Base-by-base conservation (phyloP, 2,329 filamentous ascomycete genomes). In the Pseudohalonectria lignicola region DNA sequence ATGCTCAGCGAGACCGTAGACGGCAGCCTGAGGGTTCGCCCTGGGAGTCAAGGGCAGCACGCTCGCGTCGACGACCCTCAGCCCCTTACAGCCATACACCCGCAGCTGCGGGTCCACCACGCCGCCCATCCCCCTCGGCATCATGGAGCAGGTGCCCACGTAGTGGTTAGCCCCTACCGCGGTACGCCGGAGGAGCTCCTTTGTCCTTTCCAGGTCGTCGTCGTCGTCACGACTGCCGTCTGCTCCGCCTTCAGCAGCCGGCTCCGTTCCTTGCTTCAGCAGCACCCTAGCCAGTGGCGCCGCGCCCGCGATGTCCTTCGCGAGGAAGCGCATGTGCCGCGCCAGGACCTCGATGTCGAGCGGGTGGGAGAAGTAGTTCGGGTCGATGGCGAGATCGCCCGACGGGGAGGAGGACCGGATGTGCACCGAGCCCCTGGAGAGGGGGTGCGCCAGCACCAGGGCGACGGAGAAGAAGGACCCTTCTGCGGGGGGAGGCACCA, bases 381-480 rank as follows among this genome's bases (percentile, higher is more conserved):
- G 70, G 43, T 79, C 67, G 47, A 77, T 73, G 5, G 64, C 57
- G 0, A 3, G 9, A 8, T 68, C 64, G 20, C 60, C 51, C 5
- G 63, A 61, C 5, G 51, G 48, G 4, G 62, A 52, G 1, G 59
- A 39, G 4, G 60, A 61, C 10, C 55, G 56, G 42, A 80, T 73
- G 55, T 80, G 78, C 40, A 76, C 67, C 29, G 63, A 61, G 5
- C 77, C 77, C 0, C 74, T 66, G 2, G 71, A 74, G 47, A 75
- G 69, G 0, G 77, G 76, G 40, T 80, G 78, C 39, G 72, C 72
- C 19, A 76, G 69, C 42, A 75, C 74, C 0, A 68, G 65, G 45
- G 70, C 69, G 41, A 71, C 60, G 12, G 72, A 69, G 36, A 76
- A 62, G 50, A 71, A 74, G 46, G 77, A 69, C 41, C 63, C 55